A percentile compares a stretch with the other conserved stretches of the same genome.
Conservation (phyloP, 306 rosid genomes). For the Astragalus membranaceus region DNA sequence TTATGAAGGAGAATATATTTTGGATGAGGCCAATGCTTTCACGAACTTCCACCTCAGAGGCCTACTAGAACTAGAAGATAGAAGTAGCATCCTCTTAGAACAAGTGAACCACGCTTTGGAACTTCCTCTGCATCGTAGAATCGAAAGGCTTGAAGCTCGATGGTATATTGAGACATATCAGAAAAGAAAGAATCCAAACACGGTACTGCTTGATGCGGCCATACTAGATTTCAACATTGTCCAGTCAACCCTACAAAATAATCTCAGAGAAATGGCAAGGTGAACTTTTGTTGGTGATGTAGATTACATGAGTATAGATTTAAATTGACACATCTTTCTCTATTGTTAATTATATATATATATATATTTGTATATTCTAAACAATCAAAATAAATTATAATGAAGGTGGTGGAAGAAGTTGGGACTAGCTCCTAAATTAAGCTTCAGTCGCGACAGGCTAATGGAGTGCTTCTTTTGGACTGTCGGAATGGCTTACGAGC, state of each 20-base stretch:
- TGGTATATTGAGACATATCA: constrained; percentile 46
- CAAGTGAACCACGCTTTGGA: constrained; percentile 43
- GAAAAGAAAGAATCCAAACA: constrained; percentile 21
- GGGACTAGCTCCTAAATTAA: constrained; percentile 38
- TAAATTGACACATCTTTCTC: no score
- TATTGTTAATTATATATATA: no score
- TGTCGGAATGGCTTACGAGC: constrained; percentile 39
- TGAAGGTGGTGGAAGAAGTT: constrained; percentile 48
- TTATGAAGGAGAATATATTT: constrained; percentile 39
- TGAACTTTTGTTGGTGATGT: background rate
- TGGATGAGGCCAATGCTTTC: constrained; percentile 48
- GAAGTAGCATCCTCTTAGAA: background rate
- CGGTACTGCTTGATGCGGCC: constrained; percentile 35
- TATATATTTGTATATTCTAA: no score
- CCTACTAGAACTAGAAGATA: background rate
- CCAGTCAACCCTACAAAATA: constrained; percentile 34
- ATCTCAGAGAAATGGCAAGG: constrained; percentile 46
- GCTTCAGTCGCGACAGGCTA: constrained; percentile 44
- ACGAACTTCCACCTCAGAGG: constrained; percentile 19
- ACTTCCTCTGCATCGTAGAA: constrained; percentile 40
- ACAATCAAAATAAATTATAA: background rate
- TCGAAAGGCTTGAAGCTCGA: constrained; percentile 38
- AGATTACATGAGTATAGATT: background rate
- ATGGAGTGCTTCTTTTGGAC: constrained; percentile 52
- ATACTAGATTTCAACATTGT: constrained; percentile 41